phyloP scores from a whole-genome alignment of 345 rosid species.

The Gossypium raimondii region DNA sequence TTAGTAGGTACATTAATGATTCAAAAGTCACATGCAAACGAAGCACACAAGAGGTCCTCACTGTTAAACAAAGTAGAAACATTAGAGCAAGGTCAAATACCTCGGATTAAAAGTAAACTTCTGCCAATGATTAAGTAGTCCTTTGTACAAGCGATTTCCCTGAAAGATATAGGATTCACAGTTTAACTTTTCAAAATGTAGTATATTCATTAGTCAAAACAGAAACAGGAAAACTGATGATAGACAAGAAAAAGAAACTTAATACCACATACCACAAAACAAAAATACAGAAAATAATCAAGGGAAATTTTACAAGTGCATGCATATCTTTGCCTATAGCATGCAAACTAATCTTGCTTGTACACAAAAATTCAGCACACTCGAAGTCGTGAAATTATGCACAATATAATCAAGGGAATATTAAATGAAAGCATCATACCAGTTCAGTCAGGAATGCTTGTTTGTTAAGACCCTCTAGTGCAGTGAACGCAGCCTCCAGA shows the following conservation, averaged over 20 bases:
- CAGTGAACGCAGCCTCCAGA: conserved; percentile 93
- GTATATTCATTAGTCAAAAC: background rate
- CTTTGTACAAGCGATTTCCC: conserved; percentile 87
- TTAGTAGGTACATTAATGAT: conserved; percentile 1
- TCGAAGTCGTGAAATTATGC: background rate
- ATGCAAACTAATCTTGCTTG: background rate
- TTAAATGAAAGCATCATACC: conserved; percentile 43
- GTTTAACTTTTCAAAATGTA: background rate
- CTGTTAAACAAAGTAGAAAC: conserved; percentile 4
- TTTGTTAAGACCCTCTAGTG: conserved; percentile 93
- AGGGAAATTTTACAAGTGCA: background rate
- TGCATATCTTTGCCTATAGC: background rate
- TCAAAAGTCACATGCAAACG: conserved; percentile 12
- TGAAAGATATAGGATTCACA: conserved; percentile 22
- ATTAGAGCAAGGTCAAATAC: conserved; percentile 34
- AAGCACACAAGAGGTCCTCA: background rate
- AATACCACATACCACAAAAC: background rate
- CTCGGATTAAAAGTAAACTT: conserved; percentile 96
- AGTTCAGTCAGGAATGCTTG: conserved; percentile 95
- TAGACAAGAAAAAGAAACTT: background rate
- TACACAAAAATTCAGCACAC: background rate
- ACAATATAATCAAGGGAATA: conserved; percentile 10
- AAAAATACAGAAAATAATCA: background rate
- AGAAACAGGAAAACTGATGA: background rate
- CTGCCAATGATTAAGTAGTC: conserved; percentile 91